Evolutionary conservation across 352 stramenopile species (phyloP).

Genomic region (Aphanomyces cochlioides): DNA sequence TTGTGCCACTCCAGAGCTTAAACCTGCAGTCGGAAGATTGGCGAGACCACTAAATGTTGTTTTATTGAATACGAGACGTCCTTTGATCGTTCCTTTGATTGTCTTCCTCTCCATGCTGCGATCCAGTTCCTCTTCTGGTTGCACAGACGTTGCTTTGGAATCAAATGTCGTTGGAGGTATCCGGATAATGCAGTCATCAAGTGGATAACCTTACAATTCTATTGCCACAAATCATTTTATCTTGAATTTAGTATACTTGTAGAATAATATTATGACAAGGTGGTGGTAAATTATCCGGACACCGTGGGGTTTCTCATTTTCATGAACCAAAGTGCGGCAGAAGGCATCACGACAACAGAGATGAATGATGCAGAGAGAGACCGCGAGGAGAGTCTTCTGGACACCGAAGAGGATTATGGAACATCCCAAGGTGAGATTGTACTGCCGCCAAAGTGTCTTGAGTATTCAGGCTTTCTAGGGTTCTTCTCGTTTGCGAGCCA

Average conservation of each 20-base stretch:
- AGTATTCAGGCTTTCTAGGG: conserved; percentile 3
- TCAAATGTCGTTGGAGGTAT: conserved; percentile 6
- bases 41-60: conserved; percentile 57
- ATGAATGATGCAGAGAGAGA: neutral
- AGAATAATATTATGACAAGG: too few species aligned
- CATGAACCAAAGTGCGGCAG: neutral
- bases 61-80: neutral
- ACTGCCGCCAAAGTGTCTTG: neutral
- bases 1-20: conserved; percentile 71
- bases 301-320: neutral
- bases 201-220: neutral
- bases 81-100: neutral
- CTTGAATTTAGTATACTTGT: neutral
- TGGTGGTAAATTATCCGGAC: neutral
- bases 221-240: neutral
- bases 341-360: neutral
- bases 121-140: too few species aligned
- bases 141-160: neutral
- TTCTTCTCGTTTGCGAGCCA: conserved; percentile 30
- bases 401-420: conserved; percentile 10
- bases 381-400: neutral
- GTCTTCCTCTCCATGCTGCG: neutral
- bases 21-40: conserved; percentile 81
- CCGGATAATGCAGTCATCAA: neutral
- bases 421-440: conserved; percentile 16